Percentiles rank a stretch among this genome's conserved stretches.
Evolutionary conservation across 306 rosid species (phyloP).

Genomic region (Ormosia semicastrata): DNA sequence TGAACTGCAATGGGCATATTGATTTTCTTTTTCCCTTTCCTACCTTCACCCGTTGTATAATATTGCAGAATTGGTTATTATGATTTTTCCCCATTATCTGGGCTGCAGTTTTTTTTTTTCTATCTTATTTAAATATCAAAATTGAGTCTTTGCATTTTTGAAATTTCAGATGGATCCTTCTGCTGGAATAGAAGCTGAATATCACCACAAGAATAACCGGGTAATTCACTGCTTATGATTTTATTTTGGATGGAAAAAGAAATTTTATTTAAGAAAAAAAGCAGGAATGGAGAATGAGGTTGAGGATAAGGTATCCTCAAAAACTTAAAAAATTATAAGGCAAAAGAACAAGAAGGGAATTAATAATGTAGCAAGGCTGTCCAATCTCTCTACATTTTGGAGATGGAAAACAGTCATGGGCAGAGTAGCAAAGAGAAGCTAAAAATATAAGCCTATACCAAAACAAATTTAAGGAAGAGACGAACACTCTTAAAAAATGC

Average conservation of each 20-base stretch:
- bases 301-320: neutral
- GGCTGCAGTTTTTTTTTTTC: neutral
- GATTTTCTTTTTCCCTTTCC: neutral
- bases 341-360: neutral
- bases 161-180: constrained; percentile 77
- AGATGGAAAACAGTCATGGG: neutral
- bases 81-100: neutral
- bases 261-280: neutral
- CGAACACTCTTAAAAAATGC: too few relatives aligned
- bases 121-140: constrained; percentile 12
- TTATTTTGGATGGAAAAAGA: neutral
- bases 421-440: neutral
- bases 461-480: neutral
- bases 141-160: constrained; percentile 23
- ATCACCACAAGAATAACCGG: constrained; percentile 84
- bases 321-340: neutral
- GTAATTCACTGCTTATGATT: constrained; percentile 39
- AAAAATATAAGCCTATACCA: neutral
- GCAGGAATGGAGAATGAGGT: neutral
- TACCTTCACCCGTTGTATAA: neutral
- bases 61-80: neutral
- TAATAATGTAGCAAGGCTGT: neutral
- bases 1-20: constrained; percentile 10
- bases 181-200: constrained; percentile 93
- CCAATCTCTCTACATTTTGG: neutral